Percentiles rank a stretch among this genome's conserved stretches.
phyloP scores from a whole-genome alignment of 2,329 filamentous ascomycete species.

The Stemphylium beticola region DNA sequence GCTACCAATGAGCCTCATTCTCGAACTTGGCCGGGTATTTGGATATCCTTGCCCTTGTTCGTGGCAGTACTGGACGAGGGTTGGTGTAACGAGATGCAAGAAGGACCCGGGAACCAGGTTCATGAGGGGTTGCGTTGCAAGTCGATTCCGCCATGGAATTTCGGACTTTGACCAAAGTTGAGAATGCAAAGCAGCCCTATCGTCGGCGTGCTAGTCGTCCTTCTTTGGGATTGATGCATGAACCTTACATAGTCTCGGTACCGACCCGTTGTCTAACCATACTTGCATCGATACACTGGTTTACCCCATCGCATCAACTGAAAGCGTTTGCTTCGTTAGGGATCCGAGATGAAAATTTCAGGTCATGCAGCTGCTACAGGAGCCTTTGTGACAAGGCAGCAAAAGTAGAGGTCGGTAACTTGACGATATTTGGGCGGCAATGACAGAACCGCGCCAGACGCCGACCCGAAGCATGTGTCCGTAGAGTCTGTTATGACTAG shows the following conservation, averaged over 20 bases:
- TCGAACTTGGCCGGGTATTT: slow-evolving; percentile 36
- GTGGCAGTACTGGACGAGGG: slow-evolving; percentile 26
- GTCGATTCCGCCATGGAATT: slow-evolving; percentile 21
- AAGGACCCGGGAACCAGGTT: slow-evolving; percentile 42
- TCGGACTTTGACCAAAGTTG: slow-evolving; percentile 35
- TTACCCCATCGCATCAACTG: too few species aligned
- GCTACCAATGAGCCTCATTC: slow-evolving; percentile 26
- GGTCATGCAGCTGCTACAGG: not conserved
- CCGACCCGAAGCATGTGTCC: not conserved
- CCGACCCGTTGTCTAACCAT: not conserved
- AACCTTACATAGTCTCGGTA: slow-evolving; percentile 1
- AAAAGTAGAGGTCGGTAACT: not conserved
- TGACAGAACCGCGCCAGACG: slow-evolving; percentile 4
- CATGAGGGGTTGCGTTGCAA: slow-evolving; percentile 29
- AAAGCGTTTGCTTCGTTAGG: too few species aligned
- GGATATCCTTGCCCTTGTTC: slow-evolving; percentile 38
- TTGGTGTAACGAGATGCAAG: slow-evolving; percentile 31
- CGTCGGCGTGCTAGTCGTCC: not conserved
- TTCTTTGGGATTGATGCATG: not conserved
- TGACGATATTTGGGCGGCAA: not conserved
- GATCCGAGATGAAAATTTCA: too few species aligned
- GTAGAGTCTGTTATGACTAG: slow-evolving; percentile 5
- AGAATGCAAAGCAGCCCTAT: slow-evolving; percentile 19
- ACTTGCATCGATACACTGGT: not conserved
- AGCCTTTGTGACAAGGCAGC: not conserved